Evolutionary conservation across 257 asterid genomes (phyloP).

Genomic region (Nicotiana knightiana): DNA sequence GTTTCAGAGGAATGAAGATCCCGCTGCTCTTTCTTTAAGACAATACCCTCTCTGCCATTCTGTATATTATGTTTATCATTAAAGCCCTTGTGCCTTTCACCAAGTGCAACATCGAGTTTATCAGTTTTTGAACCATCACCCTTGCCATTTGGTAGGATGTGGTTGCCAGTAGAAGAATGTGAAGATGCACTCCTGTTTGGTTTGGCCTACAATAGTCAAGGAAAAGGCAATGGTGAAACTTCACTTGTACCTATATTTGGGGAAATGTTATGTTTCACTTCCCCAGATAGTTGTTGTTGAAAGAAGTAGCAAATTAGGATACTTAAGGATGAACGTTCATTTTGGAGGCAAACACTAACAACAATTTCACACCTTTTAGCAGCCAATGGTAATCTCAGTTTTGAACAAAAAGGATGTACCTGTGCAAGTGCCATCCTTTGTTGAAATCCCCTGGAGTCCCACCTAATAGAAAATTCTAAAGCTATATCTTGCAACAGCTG

Average conservation of each 20-base stretch:
- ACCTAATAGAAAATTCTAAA: constrained; percentile 66
- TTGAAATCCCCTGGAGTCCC: constrained; percentile 79
- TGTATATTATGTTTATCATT: constrained; percentile 22
- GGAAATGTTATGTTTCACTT: neutral
- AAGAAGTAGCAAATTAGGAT: neutral
- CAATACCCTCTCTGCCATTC: constrained; percentile 29
- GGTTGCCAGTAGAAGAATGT: constrained; percentile 17
- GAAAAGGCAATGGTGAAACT: neutral
- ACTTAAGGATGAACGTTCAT: neutral
- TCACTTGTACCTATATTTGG: neutral
- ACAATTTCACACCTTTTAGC: neutral
- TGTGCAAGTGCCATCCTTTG: constrained; percentile 56
- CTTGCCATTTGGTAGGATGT: constrained; percentile 32
- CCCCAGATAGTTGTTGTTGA: neutral
- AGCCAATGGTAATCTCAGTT: neutral
- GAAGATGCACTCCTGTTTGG: constrained; percentile 18
- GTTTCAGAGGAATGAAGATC: constrained; percentile 21
- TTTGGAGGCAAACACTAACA: neutral
- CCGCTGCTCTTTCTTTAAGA: constrained; percentile 31
- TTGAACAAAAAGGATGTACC: constrained; percentile 36
- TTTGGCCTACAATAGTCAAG: constrained; percentile 18
- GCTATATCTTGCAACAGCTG: constrained; percentile 79
- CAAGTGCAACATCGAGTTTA: constrained; percentile 15
- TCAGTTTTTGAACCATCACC: constrained; percentile 29
- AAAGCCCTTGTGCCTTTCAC: constrained; percentile 30